Percentiles rank a stretch among this genome's conserved stretches.
These are phyloP conservation scores for Sequoia sempervirens DNA, from an alignment of 75 land plant genomes.

Conservation along the genomic window DNA sequence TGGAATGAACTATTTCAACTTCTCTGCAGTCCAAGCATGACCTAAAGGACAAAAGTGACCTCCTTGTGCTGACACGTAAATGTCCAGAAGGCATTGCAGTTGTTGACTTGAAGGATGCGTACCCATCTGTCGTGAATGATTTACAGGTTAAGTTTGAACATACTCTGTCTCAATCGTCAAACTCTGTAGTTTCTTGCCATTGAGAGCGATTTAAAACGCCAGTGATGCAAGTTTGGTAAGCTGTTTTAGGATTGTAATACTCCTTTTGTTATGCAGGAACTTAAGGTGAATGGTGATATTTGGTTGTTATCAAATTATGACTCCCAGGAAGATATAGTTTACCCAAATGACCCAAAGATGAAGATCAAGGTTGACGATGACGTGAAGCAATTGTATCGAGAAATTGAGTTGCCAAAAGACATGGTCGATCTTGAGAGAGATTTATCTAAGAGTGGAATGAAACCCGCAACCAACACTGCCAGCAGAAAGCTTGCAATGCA, in stretches of 20 bases:
- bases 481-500: constrained; percentile 64
- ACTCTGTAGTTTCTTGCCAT: neutral
- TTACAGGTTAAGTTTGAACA: constrained; percentile 56
- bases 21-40: constrained; percentile 86
- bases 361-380: constrained; percentile 88
- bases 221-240: neutral
- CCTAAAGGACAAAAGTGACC: constrained; percentile 61
- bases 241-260: neutral
- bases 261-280: constrained; percentile 43
- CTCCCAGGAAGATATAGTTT: constrained; percentile 92
- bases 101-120: constrained; percentile 88
- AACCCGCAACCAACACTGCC: constrained; percentile 91
- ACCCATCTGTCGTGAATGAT: constrained; percentile 71
- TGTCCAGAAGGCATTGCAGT: constrained; percentile 81
- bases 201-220: neutral
- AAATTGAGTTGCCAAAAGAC: constrained; percentile 82
- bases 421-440: constrained; percentile 93
- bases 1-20: neutral
- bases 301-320: constrained; percentile 90
- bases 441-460: constrained; percentile 90
- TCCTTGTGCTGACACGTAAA: constrained; percentile 70
- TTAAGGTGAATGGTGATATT: constrained; percentile 76
- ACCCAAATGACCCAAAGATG: constrained; percentile 84
- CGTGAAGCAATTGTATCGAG: constrained; percentile 66
- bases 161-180: neutral